Base-by-base conservation (phyloP, 2,329 filamentous ascomycete species). In the Alternaria sp. region DNA sequence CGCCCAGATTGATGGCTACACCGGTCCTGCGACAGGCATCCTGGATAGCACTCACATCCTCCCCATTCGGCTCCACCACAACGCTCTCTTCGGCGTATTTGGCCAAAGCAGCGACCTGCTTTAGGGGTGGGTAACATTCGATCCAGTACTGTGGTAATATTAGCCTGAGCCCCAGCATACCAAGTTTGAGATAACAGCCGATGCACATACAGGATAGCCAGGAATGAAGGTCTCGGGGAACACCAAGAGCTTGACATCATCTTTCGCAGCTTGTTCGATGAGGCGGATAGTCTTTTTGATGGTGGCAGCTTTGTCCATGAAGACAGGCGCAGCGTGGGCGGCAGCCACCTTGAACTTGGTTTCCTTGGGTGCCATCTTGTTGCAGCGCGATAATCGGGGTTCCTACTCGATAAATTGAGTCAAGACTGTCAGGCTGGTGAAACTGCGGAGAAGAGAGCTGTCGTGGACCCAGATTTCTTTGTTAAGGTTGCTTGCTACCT, bases 191-290 rank as follows among this genome's bases (percentile, higher is more conserved):
- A 17, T 32, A 32, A 53, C 26, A 43, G 50, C 62, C 59, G 28
- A 57, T 50, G 44, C n/a, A 67, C 72, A 25, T 61, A 76, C 75
- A 13, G 77, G 77, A 66, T 77, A 80, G 8, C 77, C 77, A 10
- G 77, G 78, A 11, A 80, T 70, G 59, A 80, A 80, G 2, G 75
- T 76, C 61, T 80, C 78, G 4, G 78, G 77, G 50, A 79, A 80
- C 5, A 78, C 77, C 6, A 80, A 68, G 17, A 80, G 66, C 56
- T 73, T 74, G 66, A 80, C 63, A 8, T 72, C 67, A 19, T 74
- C 66, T 19, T 63, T 54, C 11, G 68, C 76, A 50, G 77, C 77
- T 59, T 79, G 70, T 60, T 79, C 73, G 44, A 80, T 78, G 43
- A 80, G 66, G 8, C 57, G 46, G 15, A 79, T 54, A 15, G 76